Conservation (phyloP, 441 rosid species). For the Jatropha podagrica region DNA sequence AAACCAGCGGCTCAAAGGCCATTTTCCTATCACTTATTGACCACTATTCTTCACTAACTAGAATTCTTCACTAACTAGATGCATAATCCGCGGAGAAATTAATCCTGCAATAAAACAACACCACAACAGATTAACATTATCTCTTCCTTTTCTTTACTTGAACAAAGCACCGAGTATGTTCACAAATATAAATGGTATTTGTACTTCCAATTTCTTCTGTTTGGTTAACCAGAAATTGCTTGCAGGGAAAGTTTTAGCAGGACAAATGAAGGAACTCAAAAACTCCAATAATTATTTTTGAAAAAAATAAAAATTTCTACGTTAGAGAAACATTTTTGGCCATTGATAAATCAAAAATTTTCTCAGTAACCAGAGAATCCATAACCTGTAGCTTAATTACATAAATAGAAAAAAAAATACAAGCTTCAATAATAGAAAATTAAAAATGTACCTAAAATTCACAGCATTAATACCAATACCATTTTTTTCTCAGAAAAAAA, state of each 20-base stretch:
- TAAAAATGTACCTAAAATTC: background rate
- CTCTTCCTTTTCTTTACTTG: too few species aligned
- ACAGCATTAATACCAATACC: background rate
- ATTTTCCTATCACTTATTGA: constrained; percentile 28
- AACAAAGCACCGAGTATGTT: background rate
- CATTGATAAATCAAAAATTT: background rate
- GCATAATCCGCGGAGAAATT: constrained; percentile 22
- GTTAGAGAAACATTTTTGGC: background rate
- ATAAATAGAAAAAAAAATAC: background rate
- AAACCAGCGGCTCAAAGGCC: constrained; percentile 69
- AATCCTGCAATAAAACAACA: constrained; percentile 27
- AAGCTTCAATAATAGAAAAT: background rate
- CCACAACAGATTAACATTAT: background rate
- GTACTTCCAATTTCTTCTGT: background rate
- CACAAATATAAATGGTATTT: background rate
- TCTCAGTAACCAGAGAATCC: background rate
- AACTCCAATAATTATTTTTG: background rate
- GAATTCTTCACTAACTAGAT: constrained; percentile 24
- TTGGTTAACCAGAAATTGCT: constrained; percentile 1
- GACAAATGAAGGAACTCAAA: background rate
- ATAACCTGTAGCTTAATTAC: background rate
- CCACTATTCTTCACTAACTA: constrained; percentile 20
- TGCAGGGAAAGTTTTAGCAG: background rate
- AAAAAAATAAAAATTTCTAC: too few species aligned
- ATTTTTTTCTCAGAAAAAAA: too few species aligned